A percentile compares a stretch with the other conserved stretches of the same genome.
Conservation (phyloP, 73 alveolate genomes). For the Paramecium caudatum region DNA sequence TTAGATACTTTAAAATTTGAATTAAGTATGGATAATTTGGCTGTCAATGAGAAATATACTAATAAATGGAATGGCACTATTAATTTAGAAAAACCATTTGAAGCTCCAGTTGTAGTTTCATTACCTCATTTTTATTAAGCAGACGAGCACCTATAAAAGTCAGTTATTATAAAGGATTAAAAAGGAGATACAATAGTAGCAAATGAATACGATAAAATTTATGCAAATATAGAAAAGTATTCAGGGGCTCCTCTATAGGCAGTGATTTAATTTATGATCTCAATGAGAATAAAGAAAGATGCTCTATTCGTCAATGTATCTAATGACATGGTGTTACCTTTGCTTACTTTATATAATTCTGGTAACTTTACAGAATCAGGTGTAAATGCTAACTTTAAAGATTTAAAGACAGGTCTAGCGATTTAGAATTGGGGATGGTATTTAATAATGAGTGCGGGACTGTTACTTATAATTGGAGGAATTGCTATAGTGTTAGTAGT, state of each 20-base stretch:
- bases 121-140: slow-evolving; percentile 47
- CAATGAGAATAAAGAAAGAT: slow-evolving; percentile 39
- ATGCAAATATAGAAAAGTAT: slow-evolving; percentile 38
- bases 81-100: slow-evolving; percentile 39
- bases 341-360: slow-evolving; percentile 28
- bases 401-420: not conserved
- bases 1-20: slow-evolving; percentile 27
- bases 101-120: slow-evolving; percentile 66
- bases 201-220: slow-evolving; percentile 52
- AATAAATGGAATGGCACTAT: slow-evolving; percentile 53
- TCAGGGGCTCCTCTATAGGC: slow-evolving; percentile 65
- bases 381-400: slow-evolving; percentile 3
- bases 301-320: not conserved
- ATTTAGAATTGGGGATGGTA: slow-evolving; percentile 54
- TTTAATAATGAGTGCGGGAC: slow-evolving; percentile 23
- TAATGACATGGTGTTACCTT: slow-evolving; percentile 21
- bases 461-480: not conserved
- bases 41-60: not conserved
- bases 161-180: not conserved
- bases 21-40: not conserved
- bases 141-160: not conserved
- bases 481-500: not conserved
- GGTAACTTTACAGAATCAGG: slow-evolving; percentile 38
- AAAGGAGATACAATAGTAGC: not conserved
- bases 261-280: slow-evolving; percentile 21